These are phyloP conservation scores for Lanmaoa rubissima DNA, from an alignment of 768 basidiomycete species.

Conservation along the genomic window DNA sequence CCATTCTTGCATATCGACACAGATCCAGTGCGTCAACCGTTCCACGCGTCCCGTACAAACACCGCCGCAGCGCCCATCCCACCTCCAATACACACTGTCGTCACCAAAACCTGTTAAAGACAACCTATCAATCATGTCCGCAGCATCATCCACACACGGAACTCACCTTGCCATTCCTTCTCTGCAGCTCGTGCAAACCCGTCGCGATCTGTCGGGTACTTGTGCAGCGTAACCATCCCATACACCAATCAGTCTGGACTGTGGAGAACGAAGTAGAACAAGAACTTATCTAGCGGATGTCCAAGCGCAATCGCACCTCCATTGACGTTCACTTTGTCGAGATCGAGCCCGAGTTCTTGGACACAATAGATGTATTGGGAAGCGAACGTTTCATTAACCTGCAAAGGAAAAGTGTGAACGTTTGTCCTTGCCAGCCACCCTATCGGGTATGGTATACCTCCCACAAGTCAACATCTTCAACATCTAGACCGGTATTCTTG, in stretches of 20 bases:
- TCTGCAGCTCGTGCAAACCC: constrained; percentile 70
- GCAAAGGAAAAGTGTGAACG: not conserved
- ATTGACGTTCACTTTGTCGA: constrained; percentile 79
- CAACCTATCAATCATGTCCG: not conserved
- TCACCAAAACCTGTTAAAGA: constrained; percentile 54
- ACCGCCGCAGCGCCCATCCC: too few species aligned
- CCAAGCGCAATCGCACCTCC: constrained; percentile 89
- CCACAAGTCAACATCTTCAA: constrained; percentile 73
- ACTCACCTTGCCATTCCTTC: constrained; percentile 64
- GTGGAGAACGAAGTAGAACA: not conserved
- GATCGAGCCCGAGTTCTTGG: constrained; percentile 59
- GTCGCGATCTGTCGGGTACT: constrained; percentile 84
- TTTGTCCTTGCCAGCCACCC: not conserved
- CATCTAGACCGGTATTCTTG: constrained; percentile 59
- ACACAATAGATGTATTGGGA: constrained; percentile 78
- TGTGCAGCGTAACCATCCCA: constrained; percentile 57
- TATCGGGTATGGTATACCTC: constrained; percentile 46
- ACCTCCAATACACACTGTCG: too few species aligned
- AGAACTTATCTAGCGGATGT: constrained; percentile 73
- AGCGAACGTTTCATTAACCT: constrained; percentile 94
- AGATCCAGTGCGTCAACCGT: too few species aligned
- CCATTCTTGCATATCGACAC: too few species aligned
- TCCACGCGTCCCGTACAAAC: too few species aligned
- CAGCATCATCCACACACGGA: not conserved
- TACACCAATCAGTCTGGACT: constrained; percentile 9